These are phyloP conservation scores for Phaeoacremonium minimum DNA, from an alignment of 2,329 filamentous ascomycete genomes.

Conservation along the genomic window DNA sequence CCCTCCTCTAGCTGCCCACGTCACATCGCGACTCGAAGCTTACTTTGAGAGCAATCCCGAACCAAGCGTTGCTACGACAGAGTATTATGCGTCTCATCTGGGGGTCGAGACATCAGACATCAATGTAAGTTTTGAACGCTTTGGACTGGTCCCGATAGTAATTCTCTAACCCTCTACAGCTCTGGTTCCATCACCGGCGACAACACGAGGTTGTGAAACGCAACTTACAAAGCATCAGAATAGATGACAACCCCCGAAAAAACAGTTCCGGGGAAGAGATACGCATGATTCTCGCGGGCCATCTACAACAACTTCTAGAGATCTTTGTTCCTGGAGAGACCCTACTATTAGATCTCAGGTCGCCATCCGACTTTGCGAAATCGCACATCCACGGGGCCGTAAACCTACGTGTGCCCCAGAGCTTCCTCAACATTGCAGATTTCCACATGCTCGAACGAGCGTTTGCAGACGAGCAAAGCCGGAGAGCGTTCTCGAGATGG, in stretches of 20 bases:
- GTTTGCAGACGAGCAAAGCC: constrained; percentile 43
- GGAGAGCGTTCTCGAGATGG: constrained; percentile 41
- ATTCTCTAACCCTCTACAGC: constrained; percentile 16
- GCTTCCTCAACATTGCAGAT: constrained; percentile 40
- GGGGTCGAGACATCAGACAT: constrained; percentile 47
- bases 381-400: constrained; percentile 49
- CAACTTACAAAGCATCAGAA: constrained; percentile 38
- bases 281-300: constrained; percentile 47
- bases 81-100: constrained; percentile 50
- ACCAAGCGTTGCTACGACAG: constrained; percentile 44
- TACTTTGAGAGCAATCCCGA: constrained; percentile 45
- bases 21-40: constrained; percentile 46
- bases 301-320: constrained; percentile 45
- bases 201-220: constrained; percentile 41
- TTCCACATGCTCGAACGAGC: constrained; percentile 47
- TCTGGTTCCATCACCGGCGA: constrained; percentile 51
- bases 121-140: constrained; percentile 29
- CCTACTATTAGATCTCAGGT: constrained; percentile 46
- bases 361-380: constrained; percentile 38
- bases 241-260: constrained; percentile 27
- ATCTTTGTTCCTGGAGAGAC: constrained; percentile 40
- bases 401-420: constrained; percentile 45
- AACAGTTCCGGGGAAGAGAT: constrained; percentile 25
- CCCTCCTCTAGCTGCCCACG: constrained; percentile 41
- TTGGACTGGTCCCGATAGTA: not conserved